Evolutionary conservation across 73 alveolate species (phyloP), one percentile per base, ranked within the genome.

Genomic region (Blepharisma japonicum): DNA sequence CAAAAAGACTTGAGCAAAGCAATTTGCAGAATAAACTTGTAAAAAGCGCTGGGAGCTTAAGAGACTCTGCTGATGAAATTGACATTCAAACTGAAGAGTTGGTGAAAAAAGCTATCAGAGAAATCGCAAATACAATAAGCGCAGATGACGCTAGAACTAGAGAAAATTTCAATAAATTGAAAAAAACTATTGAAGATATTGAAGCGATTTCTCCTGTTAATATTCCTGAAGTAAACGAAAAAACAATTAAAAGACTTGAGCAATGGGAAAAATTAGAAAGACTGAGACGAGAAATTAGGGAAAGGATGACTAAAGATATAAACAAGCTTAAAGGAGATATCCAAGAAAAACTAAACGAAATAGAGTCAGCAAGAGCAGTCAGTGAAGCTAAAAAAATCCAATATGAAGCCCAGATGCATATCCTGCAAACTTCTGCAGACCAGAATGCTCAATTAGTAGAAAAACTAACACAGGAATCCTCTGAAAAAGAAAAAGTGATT

Each of bases 1-100:
- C 74, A 14, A 25, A 8, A n/a, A 61, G 74, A 25, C 23, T 39
- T 1, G 74, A n/a, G 14, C 74, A 61, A 61, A 61, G 74, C 47
- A 61, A 61, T 25, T 25, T 61, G 39, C 38, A 18, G 47, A 9
- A 39, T 18, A 61, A 61, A 61, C 5, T 61, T 1, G 74, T 61
- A 9, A 61, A 61, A 51, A 18, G 21, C 4, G 66, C 66, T 14
- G 66, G 66, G 4, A 11, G 66, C n/a, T 14, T 51, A 18, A 11
- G 66, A 51, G 66, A 51, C 2, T 11, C 27, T 14, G 66, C 21
- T 18, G 66, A 51, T 18, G 66, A 51, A 11, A 51, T 51, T 18
- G 66, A 51, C 4, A 18, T 51, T 11, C n/a, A 18, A 3, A 14
- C 27, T 18, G 66, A 51, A 51, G 66, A 51, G 0, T 4, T 51